Percentiles rank a stretch among this genome's conserved stretches.
These are phyloP conservation scores for Diophrys appendiculata DNA, from an alignment of 73 alveolate genomes.

Conservation along the genomic window DNA sequence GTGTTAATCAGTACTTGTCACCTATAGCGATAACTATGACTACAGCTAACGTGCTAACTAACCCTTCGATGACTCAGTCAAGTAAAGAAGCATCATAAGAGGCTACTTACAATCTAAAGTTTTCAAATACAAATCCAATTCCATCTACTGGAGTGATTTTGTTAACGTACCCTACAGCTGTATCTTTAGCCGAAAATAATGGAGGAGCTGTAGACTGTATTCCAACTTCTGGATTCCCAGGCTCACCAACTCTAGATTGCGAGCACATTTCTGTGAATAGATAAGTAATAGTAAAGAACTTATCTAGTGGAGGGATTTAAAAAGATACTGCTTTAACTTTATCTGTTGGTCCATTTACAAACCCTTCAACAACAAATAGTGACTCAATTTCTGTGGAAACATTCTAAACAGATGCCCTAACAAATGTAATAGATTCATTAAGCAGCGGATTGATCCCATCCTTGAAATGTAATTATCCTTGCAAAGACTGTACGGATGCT, in stretches of 20 bases:
- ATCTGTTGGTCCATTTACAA: neutral
- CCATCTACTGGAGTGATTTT: too few species aligned
- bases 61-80: too few species aligned
- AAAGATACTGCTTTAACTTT: neutral
- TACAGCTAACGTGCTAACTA: neutral
- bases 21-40: neutral
- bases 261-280: too few species aligned
- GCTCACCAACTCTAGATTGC: neutral
- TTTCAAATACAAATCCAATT: too few species aligned
- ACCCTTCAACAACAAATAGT: conserved; percentile 8
- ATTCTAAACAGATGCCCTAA: neutral
- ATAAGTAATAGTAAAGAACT: too few species aligned
- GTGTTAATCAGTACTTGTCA: neutral
- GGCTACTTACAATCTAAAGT: too few species aligned
- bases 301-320: neutral
- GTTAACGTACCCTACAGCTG: too few species aligned
- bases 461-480: conserved; percentile 11
- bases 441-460: conserved; percentile 7
- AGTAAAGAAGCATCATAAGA: too few species aligned
- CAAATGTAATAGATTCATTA: conserved; percentile 1
- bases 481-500: conserved; percentile 10
- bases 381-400: conserved; percentile 1
- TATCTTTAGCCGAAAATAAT: neutral
- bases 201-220: neutral
- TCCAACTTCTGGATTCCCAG: neutral